phyloP scores from a whole-genome alignment of 2,329 filamentous ascomycete genomes.

The Coniochaeta ligniaria region DNA sequence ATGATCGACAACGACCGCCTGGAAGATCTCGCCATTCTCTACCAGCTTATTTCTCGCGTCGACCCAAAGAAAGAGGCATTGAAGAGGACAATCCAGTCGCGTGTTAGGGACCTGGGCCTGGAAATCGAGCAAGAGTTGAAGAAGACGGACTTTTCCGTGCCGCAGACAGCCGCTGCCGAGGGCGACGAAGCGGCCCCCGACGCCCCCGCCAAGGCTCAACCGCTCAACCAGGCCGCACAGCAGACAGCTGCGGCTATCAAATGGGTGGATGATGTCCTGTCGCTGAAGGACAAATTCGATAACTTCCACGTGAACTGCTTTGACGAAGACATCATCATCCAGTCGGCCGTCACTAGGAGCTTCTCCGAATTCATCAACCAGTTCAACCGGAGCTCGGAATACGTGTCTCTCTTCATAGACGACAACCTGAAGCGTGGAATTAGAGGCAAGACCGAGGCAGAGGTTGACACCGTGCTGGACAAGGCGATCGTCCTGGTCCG shows the following conservation, averaged over 20 bases:
- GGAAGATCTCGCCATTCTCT: slow-evolving; percentile 74
- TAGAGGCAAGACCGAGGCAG: slow-evolving; percentile 83
- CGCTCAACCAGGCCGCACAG: slow-evolving; percentile 57
- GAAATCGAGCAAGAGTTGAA: slow-evolving; percentile 69
- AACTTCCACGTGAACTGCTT: slow-evolving; percentile 69
- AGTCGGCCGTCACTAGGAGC: slow-evolving; percentile 76
- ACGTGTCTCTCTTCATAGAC: slow-evolving; percentile 92
- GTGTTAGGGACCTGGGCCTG: slow-evolving; percentile 71
- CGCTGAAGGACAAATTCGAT: slow-evolving; percentile 86
- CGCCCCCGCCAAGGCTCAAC: slow-evolving; percentile 30
- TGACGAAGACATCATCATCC: slow-evolving; percentile 64
- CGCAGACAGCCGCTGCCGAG: slow-evolving; percentile 24
- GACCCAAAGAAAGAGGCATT: slow-evolving; percentile 67
- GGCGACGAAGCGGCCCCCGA: slow-evolving; percentile 40
- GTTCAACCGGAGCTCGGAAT: slow-evolving; percentile 81
- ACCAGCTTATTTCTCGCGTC: slow-evolving; percentile 69
- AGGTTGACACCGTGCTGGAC: slow-evolving; percentile 77
- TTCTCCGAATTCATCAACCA: slow-evolving; percentile 91
- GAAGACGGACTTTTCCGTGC: slow-evolving; percentile 44
- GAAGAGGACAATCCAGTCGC: slow-evolving; percentile 61
- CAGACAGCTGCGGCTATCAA: slow-evolving; percentile 83
- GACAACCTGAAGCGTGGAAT: slow-evolving; percentile 92
- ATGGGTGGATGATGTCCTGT: slow-evolving; percentile 89
- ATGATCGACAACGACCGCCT: slow-evolving; percentile 90
- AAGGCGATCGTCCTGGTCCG: slow-evolving; percentile 84